Percentiles rank a stretch among this genome's conserved stretches.
phyloP scores from a whole-genome alignment of 768 basidiomycete genomes.

The Lactarius akahatsu region DNA sequence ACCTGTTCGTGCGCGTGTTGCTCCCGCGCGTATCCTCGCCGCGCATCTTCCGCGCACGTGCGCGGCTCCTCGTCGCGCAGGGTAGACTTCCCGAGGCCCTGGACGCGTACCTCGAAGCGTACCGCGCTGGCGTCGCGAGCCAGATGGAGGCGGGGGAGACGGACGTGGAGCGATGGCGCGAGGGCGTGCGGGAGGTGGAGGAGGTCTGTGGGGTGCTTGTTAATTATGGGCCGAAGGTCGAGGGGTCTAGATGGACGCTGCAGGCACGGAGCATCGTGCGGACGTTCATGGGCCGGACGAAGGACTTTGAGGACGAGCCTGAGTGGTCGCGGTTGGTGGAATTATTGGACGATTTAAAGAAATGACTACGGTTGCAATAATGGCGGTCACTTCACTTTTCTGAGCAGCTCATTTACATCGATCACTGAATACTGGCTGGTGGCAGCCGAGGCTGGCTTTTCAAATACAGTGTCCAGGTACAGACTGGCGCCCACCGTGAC shows the following conservation, averaged over 20 bases:
- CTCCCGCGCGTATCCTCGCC: constrained; percentile 78
- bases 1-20: constrained; percentile 75
- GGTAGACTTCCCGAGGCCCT: constrained; percentile 72
- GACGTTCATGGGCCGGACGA: constrained; percentile 85
- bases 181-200: constrained; percentile 74
- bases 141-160: constrained; percentile 66
- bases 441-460: neutral
- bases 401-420: constrained; percentile 4
- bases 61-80: constrained; percentile 74
- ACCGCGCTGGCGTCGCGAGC: constrained; percentile 64
- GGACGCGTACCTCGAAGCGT: constrained; percentile 82
- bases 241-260: constrained; percentile 70
- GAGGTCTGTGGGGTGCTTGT: constrained; percentile 81
- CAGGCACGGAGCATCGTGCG: constrained; percentile 85
- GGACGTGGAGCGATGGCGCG: constrained; percentile 66
- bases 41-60: constrained; percentile 81
- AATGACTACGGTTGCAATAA: constrained; percentile 27
- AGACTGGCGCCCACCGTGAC: neutral
- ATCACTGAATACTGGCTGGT: neutral
- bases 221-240: constrained; percentile 76
- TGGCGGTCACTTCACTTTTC: too few species aligned
- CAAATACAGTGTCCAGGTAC: neutral
- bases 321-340: constrained; percentile 73
- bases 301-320: constrained; percentile 83
- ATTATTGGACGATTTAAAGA: constrained; percentile 64